Conservation (phyloP, 1,284 basidiomycete species). For the Anthracocystis setariae region DNA sequence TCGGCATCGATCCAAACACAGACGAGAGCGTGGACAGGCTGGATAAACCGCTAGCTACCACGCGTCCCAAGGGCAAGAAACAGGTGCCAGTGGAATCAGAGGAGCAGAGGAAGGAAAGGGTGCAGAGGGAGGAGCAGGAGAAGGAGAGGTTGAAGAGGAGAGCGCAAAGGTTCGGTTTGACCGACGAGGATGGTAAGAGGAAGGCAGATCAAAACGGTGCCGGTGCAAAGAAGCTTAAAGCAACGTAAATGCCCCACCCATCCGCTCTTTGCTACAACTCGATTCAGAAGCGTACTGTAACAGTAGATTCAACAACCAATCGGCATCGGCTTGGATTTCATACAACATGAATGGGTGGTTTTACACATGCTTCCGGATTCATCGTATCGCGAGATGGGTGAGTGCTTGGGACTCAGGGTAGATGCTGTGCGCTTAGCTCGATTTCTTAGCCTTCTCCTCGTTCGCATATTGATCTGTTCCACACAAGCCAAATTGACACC, state of each 20-base stretch:
- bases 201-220: slow-evolving; percentile 15
- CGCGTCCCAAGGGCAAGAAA: not conserved
- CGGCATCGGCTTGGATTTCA: too few relatives aligned
- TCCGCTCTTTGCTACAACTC: too few relatives aligned
- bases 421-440: slow-evolving; percentile 7
- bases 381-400: too few relatives aligned
- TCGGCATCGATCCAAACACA: slow-evolving; percentile 51
- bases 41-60: slow-evolving; percentile 18
- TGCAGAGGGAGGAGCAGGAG: slow-evolving; percentile 37
- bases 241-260: not conserved
- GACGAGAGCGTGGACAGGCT: slow-evolving; percentile 35
- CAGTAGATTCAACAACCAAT: too few relatives aligned
- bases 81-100: slow-evolving; percentile 24
- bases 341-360: too few relatives aligned
- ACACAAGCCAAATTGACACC: too few relatives aligned
- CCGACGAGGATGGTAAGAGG: slow-evolving; percentile 20
- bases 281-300: not conserved
- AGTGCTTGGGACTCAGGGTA: not conserved
- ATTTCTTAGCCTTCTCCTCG: slow-evolving; percentile 43
- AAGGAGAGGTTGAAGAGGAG: slow-evolving; percentile 45
- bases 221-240: slow-evolving; percentile 24
- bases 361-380: too few relatives aligned
- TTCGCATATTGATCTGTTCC: slow-evolving; percentile 32
- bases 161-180: slow-evolving; percentile 57
- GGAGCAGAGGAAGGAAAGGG: slow-evolving; percentile 35